phyloP scores from a whole-genome alignment of 257 asterid species.

The Solanum microdontum region DNA sequence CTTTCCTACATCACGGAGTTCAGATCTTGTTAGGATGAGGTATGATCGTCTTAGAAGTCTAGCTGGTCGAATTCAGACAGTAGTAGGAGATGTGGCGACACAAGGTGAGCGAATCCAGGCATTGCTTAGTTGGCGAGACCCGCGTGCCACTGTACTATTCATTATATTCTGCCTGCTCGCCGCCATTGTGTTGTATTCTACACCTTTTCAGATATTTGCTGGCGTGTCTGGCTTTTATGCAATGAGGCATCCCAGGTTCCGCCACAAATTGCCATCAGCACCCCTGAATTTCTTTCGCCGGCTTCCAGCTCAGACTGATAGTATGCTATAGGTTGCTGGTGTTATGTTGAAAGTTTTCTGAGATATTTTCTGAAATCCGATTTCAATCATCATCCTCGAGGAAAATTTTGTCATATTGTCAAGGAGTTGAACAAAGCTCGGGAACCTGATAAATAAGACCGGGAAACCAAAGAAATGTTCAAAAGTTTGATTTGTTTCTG shows the following conservation, averaged over 20 bases:
- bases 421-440: not conserved
- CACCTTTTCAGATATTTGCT: slow-evolving; percentile 52
- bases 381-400: not conserved
- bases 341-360: not conserved
- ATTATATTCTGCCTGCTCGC: slow-evolving; percentile 52
- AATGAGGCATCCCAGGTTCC: slow-evolving; percentile 81
- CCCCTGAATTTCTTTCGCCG: slow-evolving; percentile 77
- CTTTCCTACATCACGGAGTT: slow-evolving; percentile 45
- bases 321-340: slow-evolving; percentile 44
- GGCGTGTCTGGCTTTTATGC: slow-evolving; percentile 35
- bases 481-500: not conserved
- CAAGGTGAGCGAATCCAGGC: slow-evolving; percentile 93
- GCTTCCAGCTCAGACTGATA: slow-evolving; percentile 76
- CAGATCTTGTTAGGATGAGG: slow-evolving; percentile 60
- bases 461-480: not conserved
- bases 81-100: slow-evolving; percentile 69
- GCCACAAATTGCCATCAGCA: slow-evolving; percentile 59
- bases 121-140: slow-evolving; percentile 82
- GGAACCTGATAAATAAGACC: not conserved
- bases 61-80: slow-evolving; percentile 77
- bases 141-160: slow-evolving; percentile 68
- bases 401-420: not conserved
- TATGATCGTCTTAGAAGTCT: slow-evolving; percentile 70
- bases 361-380: not conserved
- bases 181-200: slow-evolving; percentile 40